Evolutionary conservation across 2,329 filamentous ascomycete species (phyloP), one percentile per base, ranked within the genome.

Genomic region (Pseudocercospora ulei): DNA sequence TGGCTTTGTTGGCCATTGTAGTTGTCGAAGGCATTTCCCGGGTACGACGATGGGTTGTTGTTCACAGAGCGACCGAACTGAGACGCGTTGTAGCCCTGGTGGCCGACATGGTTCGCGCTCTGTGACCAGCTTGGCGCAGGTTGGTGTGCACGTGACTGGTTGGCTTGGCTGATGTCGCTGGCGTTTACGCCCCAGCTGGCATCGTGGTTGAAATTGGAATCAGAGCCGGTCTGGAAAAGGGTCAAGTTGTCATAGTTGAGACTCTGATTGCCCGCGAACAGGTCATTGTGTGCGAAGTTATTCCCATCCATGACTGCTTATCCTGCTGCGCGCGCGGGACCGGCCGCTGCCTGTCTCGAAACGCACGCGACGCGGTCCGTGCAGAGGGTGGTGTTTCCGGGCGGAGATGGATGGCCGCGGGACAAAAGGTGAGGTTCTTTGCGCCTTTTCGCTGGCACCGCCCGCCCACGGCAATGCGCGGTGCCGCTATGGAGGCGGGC

Each of bases 151-250:
- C 54, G 56, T 57, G 56, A 57, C 48, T 44, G 46, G 24, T 34
- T 26, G 19, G 41, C 28, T 29, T 46, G 28, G 35, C 30, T 37
- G 47, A 37, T 50, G 39, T 47, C 44, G 43, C 50, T 52, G 50
- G 51, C 47, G 48, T 57, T 52, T 53, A 58, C 24, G 48, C 43
- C 50, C 56, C 56, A 59, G 49, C 49, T 48, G 51, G 54, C 48
- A 48, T 58, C 51, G 28, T 18, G 13, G 46, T 48, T 47, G 38
- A 49, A 48, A 39, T 22, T 49, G 34, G 51, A 43, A 38, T 56
- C 50, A 46, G 47, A 35, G 20, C 43, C 43, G 49, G 48, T 49
- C 36, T 49, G 47, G 44, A 55, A 56, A 24, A 51, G 37, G 43
- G 46, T 50, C 39, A 49, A 43, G 39, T 46, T 50, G 46, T 58